phyloP scores from a whole-genome alignment of 352 stramenopile species.

The Elongisporangium senticosum region DNA sequence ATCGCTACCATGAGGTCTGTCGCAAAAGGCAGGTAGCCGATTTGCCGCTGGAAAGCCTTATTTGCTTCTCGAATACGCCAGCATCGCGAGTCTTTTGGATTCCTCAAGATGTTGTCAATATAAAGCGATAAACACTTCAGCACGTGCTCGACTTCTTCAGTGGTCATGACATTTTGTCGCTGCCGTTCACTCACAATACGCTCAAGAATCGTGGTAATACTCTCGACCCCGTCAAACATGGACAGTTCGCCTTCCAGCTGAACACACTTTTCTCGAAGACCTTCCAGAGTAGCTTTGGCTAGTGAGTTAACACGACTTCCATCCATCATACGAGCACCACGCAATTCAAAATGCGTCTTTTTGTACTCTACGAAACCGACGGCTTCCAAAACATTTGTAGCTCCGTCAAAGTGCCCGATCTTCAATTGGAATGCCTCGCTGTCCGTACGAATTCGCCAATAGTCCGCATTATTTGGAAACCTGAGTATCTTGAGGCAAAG shows the following conservation, averaged over 20 bases:
- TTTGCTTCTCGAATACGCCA: constrained; percentile 67
- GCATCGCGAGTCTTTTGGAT: constrained; percentile 59
- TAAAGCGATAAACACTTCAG: constrained; percentile 32
- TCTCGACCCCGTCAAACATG: constrained; percentile 61
- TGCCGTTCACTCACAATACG: constrained; percentile 28
- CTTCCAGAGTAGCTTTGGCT: constrained; percentile 31
- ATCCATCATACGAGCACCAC: constrained; percentile 26
- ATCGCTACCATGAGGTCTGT: constrained; percentile 59
- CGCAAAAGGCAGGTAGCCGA: constrained; percentile 44
- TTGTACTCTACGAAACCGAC: constrained; percentile 54
- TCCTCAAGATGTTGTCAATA: constrained; percentile 61
- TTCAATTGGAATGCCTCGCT: constrained; percentile 55
- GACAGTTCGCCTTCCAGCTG: constrained; percentile 52
- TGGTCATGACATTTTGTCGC: constrained; percentile 17
- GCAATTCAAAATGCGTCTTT: constrained; percentile 50
- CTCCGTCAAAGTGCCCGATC: constrained; percentile 55
- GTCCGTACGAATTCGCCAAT: constrained; percentile 59
- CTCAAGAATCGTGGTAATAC: constrained; percentile 46
- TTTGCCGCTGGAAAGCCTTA: constrained; percentile 47
- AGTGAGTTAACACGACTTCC: constrained; percentile 43
- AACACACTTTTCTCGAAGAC: constrained; percentile 39
- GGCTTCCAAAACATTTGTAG: constrained; percentile 43
- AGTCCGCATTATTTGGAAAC: constrained; percentile 67
- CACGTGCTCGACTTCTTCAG: constrained; percentile 39
- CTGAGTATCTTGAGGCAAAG: constrained; percentile 64